Base-by-base conservation (phyloP, 805 yeast genomes). In the Candida ulmi region DNA sequence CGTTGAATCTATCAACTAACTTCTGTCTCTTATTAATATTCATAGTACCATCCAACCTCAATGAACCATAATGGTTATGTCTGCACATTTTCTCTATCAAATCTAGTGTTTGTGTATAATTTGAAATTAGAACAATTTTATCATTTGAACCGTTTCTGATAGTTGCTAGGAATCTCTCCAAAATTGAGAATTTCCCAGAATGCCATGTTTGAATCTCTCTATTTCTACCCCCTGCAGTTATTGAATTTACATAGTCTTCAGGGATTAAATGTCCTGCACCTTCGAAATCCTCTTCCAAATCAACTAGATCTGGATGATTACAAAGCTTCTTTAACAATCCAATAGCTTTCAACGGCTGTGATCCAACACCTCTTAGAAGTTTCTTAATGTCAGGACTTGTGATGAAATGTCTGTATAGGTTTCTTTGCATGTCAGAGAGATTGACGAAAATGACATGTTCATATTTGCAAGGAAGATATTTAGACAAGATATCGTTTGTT, bases 371-470 rank as follows among this genome's bases (percentile, higher is more conserved):
- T 45, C 65, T 73, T n/a, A 86, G 50, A 11, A 87, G 60, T 46
- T 74, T 76, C 36, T 71, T 75, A 47, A 88, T 81, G 38, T 81
- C 93, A 2, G 93, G 88, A 6, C 95, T 81, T 11, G 84, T 76
- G 38, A 88, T 73, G 51, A 85, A 86, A 47, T 81, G 82, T 38
- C 74, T 67, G 55, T 93, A 93, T 2, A 93, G 60, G 1, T 69
- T 61, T 37, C 68, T 63, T 61, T 93, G 99, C 62, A 90, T 72
- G 0, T 86, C 87, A 2, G 91, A 74, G 40, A 93, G 64, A 32
- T 80, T 82, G 44, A 93, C 88, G 60, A 91, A 93, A n/a, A 93
- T 84, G 17, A 93, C 98, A 61, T 93, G 95, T 60, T 93, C 99
- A 58, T 88, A 90, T 61, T 93, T 93, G 46, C 95, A 87, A 0